Evolutionary conservation across 2,329 filamentous ascomycete genomes (phyloP), one percentile per base, ranked within the genome.

Genomic region (Lecanicillium sp.): DNA sequence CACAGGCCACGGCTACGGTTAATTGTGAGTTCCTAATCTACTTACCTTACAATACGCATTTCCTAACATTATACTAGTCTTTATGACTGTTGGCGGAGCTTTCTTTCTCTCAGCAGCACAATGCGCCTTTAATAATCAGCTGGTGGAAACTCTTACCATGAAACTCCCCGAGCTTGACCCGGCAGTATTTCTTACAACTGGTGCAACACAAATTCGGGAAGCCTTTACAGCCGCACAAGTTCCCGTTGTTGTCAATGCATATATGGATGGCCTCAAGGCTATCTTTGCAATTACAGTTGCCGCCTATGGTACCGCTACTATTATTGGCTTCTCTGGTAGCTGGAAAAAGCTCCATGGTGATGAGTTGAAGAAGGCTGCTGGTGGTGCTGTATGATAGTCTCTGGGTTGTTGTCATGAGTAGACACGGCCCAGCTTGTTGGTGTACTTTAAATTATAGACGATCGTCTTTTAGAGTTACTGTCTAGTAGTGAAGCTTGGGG

Each of bases 251-350:
- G 57, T 78, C 11, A 35, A 49, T 0, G 73, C 71, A 0, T 83
- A 83, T 57, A 79, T 68, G 35, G 57, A 70, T 41, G 70, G 70
- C n/a, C n/a, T n/a, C n/a, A n/a, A n/a, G n/a, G n/a, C n/a, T n/a
- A n/a, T n/a, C n/a, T n/a, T n/a, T n/a, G n/a, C n/a, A n/a, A n/a
- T n/a, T n/a, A n/a, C n/a, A n/a, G n/a, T n/a, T n/a, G n/a, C n/a
- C n/a, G n/a, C n/a, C n/a, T n/a, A n/a, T n/a, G n/a, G n/a, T n/a
- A n/a, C n/a, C n/a, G n/a, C n/a, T n/a, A n/a, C n/a, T n/a, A n/a
- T n/a, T n/a, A n/a, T n/a, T n/a, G n/a, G n/a, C n/a, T n/a, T n/a
- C n/a, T n/a, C n/a, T n/a, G n/a, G n/a, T n/a, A n/a, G n/a, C n/a
- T n/a, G n/a, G n/a, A n/a, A n/a, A n/a, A n/a, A n/a, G n/a, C n/a